phyloP scores from a whole-genome alignment of 768 basidiomycete species.

The Tylopilus balloui region DNA sequence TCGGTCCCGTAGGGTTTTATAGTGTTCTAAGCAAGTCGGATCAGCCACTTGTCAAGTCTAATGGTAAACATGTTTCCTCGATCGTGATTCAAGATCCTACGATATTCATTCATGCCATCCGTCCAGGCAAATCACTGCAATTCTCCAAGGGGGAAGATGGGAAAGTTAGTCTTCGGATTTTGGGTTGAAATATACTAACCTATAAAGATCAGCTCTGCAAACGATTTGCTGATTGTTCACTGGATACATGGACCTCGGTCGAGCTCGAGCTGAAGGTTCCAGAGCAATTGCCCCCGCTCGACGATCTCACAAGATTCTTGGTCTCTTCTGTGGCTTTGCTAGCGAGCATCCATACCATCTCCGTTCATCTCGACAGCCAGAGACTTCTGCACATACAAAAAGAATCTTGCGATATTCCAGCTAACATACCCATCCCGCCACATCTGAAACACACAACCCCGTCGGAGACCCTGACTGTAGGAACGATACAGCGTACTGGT shows the following conservation, averaged over 20 bases:
- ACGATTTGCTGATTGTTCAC: not conserved
- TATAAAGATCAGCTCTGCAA: constrained; percentile 4
- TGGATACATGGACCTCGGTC: constrained; percentile 2
- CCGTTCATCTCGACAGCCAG: not conserved
- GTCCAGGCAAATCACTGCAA: constrained; percentile 12
- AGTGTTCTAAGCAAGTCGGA: constrained; percentile 17
- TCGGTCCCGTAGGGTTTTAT: constrained; percentile 9
- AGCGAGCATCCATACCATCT: not conserved
- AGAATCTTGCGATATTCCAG: not conserved
- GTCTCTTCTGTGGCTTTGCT: constrained; percentile 13
- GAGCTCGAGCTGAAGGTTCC: constrained; percentile 7
- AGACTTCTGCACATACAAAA: constrained; percentile 3
- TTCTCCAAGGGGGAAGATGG: constrained; percentile 8
- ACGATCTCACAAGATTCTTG: constrained; percentile 9
- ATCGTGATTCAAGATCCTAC: not conserved
- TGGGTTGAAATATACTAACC: not conserved
- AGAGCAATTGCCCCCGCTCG: constrained; percentile 5
- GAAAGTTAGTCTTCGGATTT: not conserved
- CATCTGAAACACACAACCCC: not conserved
- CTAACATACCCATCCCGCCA: not conserved
- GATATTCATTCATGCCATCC: not conserved
- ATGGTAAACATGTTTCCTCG: not conserved
- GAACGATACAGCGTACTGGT: constrained; percentile 10
- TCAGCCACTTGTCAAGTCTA: constrained; percentile 10
- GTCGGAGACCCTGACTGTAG: not conserved